Conservation (phyloP, 2,329 filamentous ascomycete species). For the Ceratocystis colombiana region DNA sequence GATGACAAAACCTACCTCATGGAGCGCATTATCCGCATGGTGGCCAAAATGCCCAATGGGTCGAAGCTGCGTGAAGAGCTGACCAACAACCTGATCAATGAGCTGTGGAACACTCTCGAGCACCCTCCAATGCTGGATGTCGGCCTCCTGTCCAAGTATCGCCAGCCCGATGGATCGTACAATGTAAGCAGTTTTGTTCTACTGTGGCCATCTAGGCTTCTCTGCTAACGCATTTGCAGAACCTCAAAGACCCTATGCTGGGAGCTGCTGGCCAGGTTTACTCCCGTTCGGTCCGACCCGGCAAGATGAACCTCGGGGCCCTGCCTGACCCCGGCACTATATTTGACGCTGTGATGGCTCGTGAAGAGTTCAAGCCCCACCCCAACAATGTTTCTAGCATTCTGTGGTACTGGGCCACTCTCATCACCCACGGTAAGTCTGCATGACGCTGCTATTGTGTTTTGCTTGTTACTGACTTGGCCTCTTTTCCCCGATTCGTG, state of each 20-base stretch:
- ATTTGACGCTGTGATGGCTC: slow-evolving; percentile 53
- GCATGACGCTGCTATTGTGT: background rate
- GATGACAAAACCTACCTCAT: slow-evolving; percentile 73
- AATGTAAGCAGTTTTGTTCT: slow-evolving; percentile 40
- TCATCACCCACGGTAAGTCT: slow-evolving; percentile 56
- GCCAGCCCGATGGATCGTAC: slow-evolving; percentile 58
- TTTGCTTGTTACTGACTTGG: background rate
- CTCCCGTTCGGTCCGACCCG: slow-evolving; percentile 52
- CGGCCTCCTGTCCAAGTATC: slow-evolving; percentile 53
- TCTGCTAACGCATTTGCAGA: slow-evolving; percentile 35
- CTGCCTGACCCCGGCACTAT: slow-evolving; percentile 56
- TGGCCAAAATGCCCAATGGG: slow-evolving; percentile 51
- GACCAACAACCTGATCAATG: slow-evolving; percentile 56
- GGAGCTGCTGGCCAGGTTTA: slow-evolving; percentile 60
- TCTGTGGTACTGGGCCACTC: slow-evolving; percentile 62
- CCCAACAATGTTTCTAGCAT: slow-evolving; percentile 64
- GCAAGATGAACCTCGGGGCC: slow-evolving; percentile 49
- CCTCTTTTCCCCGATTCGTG: no score
- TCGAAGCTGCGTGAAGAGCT: slow-evolving; percentile 53
- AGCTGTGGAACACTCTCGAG: slow-evolving; percentile 61
- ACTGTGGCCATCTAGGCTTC: background rate
- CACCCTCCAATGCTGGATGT: slow-evolving; percentile 61
- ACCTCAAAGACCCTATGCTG: slow-evolving; percentile 53
- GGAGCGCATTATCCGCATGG: slow-evolving; percentile 62
- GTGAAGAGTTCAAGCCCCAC: slow-evolving; percentile 43